Percentiles rank a stretch among this genome's conserved stretches.
Conservation (phyloP, 2,329 filamentous ascomycete genomes). For the Endocalyx cinctus region DNA sequence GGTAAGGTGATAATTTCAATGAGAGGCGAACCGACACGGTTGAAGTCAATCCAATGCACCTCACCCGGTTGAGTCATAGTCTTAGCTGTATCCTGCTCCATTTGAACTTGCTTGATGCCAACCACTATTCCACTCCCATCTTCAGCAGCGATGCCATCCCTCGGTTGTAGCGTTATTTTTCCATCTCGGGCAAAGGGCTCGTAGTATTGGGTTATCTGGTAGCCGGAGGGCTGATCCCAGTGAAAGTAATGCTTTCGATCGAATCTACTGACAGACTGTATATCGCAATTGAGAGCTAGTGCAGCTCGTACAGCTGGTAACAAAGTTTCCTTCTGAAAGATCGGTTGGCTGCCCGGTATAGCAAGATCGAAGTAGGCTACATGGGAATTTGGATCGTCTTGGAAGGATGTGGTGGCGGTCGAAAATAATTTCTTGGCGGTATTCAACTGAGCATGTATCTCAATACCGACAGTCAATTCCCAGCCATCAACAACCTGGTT, state of each 20-base stretch:
- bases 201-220: conserved; percentile 98
- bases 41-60: conserved; percentile 83
- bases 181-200: conserved; percentile 67
- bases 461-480: conserved; percentile 93
- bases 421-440: conserved; percentile 89
- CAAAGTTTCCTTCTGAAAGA: conserved; percentile 77
- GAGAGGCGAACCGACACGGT: conserved; percentile 83
- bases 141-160: conserved; percentile 75
- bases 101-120: conserved; percentile 88
- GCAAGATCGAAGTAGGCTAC: conserved; percentile 86
- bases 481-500: conserved; percentile 61
- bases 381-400: conserved; percentile 74
- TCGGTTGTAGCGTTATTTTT: conserved; percentile 60
- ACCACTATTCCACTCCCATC: conserved; percentile 68
- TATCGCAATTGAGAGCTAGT: conserved; percentile 72
- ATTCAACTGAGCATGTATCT: conserved; percentile 96
- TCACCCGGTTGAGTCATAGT: conserved; percentile 73
- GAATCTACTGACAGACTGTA: conserved; percentile 76
- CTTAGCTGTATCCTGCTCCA: conserved; percentile 98
- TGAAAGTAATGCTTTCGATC: conserved; percentile 99
- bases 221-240: conserved; percentile 93
- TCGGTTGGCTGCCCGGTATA: conserved; percentile 81
- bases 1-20: conserved; percentile 94
- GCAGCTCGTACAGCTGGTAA: conserved; percentile 89
- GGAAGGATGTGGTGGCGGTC: conserved; percentile 58